Evolutionary conservation across 352 stramenopile genomes (phyloP), one percentile per base, ranked within the genome.

Genomic region (Pythium phragmitis): DNA sequence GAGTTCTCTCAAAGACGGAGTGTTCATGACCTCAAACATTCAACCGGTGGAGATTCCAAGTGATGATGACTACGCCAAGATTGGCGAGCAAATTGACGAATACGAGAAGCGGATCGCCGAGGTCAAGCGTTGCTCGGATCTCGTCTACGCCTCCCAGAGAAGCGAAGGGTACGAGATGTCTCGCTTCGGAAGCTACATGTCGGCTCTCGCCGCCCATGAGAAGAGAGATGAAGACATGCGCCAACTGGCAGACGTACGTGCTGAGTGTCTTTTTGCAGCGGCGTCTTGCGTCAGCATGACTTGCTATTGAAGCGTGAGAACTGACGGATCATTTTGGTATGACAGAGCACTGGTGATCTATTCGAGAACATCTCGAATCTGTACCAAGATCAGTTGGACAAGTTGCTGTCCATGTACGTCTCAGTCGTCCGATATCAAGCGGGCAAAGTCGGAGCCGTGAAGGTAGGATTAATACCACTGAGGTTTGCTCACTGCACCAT

Each of bases 351-450:
- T 47, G 87, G 87, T 1, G 87, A 96, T 62, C 73, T 89, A 48
- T 96, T 96, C 62, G 87, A 96, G 60, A 90, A 80, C 1, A 78
- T 93, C 14, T 94, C 85, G 39, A 93, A 94, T 58, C 74, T 93
- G 34, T 94, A 92, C 50, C 87, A 96, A 70, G 87, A 96, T 39
- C 82, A 96, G 73, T 57, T 96, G 33, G 87, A 96, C 62, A 90
- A 93, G 49, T 63, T 93, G 42, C 65, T 96, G 42, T 82, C 82
- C 8, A 91, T 92, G 79, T 96, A 94, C 46, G 87, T 96, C 7
- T 94, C 87, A 9, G 87, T 92, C 30, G 78, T 96, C 33, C 78
- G 87, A 46, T 96, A 96, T 46, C 85, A 94, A 60, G 79, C 81
- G 12, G 87, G 85, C 7, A 96, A 96, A 63, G 84, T 96, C 23